Evolutionary conservation across 2,329 filamentous ascomycete genomes (phyloP).

Genomic region (Elsinoe ampelina): DNA sequence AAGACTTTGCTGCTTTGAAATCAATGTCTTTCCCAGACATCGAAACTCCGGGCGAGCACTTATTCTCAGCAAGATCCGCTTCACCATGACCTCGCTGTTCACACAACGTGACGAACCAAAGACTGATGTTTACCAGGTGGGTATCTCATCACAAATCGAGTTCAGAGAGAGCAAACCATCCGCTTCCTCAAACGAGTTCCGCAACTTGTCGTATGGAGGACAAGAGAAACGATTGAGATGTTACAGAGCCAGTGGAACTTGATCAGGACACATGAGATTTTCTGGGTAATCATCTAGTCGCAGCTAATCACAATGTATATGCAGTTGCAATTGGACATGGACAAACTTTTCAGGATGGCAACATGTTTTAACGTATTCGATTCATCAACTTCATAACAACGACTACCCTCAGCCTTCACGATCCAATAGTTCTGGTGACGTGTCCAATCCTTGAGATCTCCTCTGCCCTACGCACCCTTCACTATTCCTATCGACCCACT

Average conservation of each 20-base stretch:
- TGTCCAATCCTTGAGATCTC: not conserved
- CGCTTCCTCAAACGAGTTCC: conserved; percentile 17
- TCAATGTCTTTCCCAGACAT: too few species aligned
- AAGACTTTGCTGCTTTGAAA: too few species aligned
- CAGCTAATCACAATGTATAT: too few species aligned
- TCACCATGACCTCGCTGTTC: too few species aligned
- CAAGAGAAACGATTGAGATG: conserved; percentile 15
- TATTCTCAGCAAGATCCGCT: too few species aligned
- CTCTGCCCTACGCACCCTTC: not conserved
- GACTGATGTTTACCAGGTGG: conserved; percentile 10
- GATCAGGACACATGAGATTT: conserved; percentile 13
- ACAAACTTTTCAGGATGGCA: too few species aligned
- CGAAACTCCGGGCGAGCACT: too few species aligned
- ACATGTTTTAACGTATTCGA: too few species aligned
- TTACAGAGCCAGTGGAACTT: conserved; percentile 20
- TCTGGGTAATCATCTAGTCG: too few species aligned
- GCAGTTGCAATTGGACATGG: too few species aligned
- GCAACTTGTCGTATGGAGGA: conserved; percentile 19
- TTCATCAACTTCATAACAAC: too few species aligned
- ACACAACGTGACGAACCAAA: not conserved
- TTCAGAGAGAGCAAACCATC: conserved; percentile 18
- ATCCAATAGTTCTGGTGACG: not conserved
- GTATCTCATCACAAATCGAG: conserved; percentile 18
- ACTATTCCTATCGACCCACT: not conserved
- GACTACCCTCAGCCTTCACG: too few species aligned